Evolutionary conservation across 176 grass and related monocot genomes (phyloP).

Genomic region (Echinochloa phyllopogon): DNA sequence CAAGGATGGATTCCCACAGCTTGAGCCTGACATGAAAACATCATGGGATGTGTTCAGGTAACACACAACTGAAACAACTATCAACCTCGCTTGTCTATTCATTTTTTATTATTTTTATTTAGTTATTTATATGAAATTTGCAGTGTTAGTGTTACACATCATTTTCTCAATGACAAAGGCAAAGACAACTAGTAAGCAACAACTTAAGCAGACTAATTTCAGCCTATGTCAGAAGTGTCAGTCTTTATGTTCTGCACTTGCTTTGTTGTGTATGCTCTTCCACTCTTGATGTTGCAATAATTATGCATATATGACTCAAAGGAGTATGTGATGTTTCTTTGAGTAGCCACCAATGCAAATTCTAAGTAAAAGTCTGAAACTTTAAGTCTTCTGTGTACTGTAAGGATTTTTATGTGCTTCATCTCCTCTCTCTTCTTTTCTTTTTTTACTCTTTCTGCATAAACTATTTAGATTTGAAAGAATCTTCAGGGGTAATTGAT

Average conservation of each 20-base stretch:
- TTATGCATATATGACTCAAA: neutral
- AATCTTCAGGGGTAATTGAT: neutral
- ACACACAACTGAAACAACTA: constrained; percentile 3
- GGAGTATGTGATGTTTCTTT: neutral
- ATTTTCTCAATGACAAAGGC: constrained; percentile 11
- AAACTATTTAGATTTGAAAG: neutral
- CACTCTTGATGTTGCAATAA: neutral
- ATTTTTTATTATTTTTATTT: neutral
- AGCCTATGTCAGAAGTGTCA: neutral
- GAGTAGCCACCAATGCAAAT: neutral
- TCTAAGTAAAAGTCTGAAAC: neutral
- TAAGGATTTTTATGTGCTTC: neutral
- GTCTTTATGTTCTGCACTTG: neutral
- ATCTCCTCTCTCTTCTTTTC: neutral
- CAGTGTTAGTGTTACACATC: neutral
- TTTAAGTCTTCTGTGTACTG: neutral
- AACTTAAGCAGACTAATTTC: neutral
- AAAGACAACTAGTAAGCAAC: neutral
- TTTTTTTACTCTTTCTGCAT: neutral
- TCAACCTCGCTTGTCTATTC: neutral
- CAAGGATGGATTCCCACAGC: constrained; percentile 75
- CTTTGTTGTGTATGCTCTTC: neutral
- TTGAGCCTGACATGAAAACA: constrained; percentile 65
- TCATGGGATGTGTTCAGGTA: constrained; percentile 99
- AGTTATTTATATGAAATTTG: neutral